Base-by-base conservation (phyloP, 2,329 filamentous ascomycete genomes). In the Colletotrichum lentis region DNA sequence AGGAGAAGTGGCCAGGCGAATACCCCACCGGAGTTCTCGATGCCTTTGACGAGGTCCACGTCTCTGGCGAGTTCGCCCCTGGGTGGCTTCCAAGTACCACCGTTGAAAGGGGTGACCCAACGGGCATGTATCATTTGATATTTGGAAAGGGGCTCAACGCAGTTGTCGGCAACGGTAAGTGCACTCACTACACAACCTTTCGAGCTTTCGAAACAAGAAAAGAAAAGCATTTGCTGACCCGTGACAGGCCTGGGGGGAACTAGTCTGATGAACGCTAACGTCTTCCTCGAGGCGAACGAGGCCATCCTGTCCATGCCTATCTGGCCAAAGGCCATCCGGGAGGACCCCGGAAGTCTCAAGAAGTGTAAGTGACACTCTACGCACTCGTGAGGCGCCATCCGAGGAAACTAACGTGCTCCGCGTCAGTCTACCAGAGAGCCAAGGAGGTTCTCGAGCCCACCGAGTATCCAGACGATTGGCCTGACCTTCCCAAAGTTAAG, bases 1-100 rank as follows among this genome's bases (percentile, higher is more conserved):
- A 83, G 64, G 89, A 92, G 76, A 83, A 81, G 69, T 91, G 88
- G 89, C 88, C 88, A 1, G 88, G 88, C 5, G 87, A 90, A 74
- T 91, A 88, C 70, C 88, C 88, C 0, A 80, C 77, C 27, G 81
- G 78, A 0, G 72, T 84, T 0, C 63, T 74, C 1, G 82, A 88
- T 8, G 80, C 84, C 0, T 69, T 83, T 14, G 78, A 78, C 20
- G 82, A 91, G 72, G 73, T 89, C 22, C 87, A 87, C 67, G 81
- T 85, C 65, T 87, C 85, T 1, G 88, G 88, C 1, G 79, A 84
- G 41, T 79, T 87, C 56, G 79, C 82, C 2, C 81, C 83, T 3
- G 77, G 78, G 7, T 77, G 77, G 68, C 64, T 82, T 7, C 76
- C 77, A n/a, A 78, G 79, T 16, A 77, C 82, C 24, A 71, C 80